Base-by-base conservation (phyloP, 1,139 yeast species). In the Suhomyces guaymorum region DNA sequence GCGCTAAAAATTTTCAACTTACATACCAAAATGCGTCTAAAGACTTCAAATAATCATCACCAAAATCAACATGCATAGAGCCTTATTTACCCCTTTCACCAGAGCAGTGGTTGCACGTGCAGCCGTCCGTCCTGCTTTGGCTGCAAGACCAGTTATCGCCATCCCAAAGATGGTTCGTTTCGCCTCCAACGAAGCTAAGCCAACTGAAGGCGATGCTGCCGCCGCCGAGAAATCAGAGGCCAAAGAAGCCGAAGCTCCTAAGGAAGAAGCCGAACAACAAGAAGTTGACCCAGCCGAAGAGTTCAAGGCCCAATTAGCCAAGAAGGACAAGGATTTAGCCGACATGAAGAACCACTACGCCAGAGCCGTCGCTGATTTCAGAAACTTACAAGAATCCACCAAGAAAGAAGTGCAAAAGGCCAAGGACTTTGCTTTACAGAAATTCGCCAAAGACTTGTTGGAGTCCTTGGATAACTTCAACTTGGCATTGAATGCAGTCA, bases 391-490 rank as follows among this genome's bases (percentile, higher is more conserved):
- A 70, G 94, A 86, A 54, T 81, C 92, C 30, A 88, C 97, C 45
- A 84, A 84, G 65, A 77, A 86, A 48, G 97, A 90, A 59, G 71
- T 87, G 33, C 82, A 84, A 61, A 86, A 86, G 66, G 90, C 96
- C 30, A 83, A 75, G 59, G 96, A 87, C 58, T 90, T 82, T 66
- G 97, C 97, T 1, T 73, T 90, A 48, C 96, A 89, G 61, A 89
- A 87, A 63, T 90, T 90, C 58, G 95, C 96, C 47, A 85, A 81
- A 61, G 97, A 90, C 52, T 73, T 90, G 57, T 73, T 90, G 50
- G 96, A 89, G 53, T 83, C 96, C 5, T 77, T 89, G 32, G 97
- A 90, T 59, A 90, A 90, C 69, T 88, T 90, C 56, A 85, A 86
- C 31, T 86, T 90, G 51, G 97, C 97, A 2, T 70, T 90, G 52